Evolutionary conservation across 2,329 filamentous ascomycete species (phyloP).

Genomic region (Elsinoe ampelina): DNA sequence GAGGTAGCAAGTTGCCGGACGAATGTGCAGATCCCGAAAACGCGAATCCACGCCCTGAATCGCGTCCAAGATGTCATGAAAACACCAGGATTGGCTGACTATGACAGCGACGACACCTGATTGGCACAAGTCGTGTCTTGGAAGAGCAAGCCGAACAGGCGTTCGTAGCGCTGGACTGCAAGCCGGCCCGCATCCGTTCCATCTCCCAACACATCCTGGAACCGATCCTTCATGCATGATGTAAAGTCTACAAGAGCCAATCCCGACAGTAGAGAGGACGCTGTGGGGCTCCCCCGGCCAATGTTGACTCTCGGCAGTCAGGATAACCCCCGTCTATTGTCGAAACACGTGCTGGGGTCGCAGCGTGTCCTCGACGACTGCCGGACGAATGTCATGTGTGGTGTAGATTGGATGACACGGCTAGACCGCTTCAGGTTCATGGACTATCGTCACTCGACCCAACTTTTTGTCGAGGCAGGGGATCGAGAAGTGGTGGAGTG

Average conservation of each 20-base stretch:
- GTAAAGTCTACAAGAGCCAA: neutral
- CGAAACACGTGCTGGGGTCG: neutral
- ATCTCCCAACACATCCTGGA: neutral
- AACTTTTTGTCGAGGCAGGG: neutral
- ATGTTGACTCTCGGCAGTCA: neutral
- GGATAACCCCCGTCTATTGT: neutral
- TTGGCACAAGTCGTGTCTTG: constrained; percentile 1
- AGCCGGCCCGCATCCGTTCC: neutral
- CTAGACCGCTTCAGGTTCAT: constrained; percentile 2
- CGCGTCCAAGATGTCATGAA: constrained; percentile 5
- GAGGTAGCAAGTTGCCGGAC: constrained; percentile 5
- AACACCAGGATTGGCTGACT: constrained; percentile 1
- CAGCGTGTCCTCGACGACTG: neutral
- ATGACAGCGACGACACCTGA: neutral
- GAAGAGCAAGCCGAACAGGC: constrained; percentile 7
- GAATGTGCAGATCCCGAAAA: neutral
- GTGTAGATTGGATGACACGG: neutral
- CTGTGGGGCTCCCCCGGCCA: constrained; percentile 4
- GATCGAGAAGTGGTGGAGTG: neutral
- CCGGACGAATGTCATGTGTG: neutral
- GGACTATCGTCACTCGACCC: neutral
- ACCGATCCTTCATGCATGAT: neutral
- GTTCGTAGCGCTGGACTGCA: neutral
- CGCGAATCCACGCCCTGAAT: neutral
- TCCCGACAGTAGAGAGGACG: neutral